Percentiles rank a stretch among this genome's conserved stretches.
Conservation (phyloP, 2,329 filamentous ascomycete species). For the Aspergillus sojae region DNA sequence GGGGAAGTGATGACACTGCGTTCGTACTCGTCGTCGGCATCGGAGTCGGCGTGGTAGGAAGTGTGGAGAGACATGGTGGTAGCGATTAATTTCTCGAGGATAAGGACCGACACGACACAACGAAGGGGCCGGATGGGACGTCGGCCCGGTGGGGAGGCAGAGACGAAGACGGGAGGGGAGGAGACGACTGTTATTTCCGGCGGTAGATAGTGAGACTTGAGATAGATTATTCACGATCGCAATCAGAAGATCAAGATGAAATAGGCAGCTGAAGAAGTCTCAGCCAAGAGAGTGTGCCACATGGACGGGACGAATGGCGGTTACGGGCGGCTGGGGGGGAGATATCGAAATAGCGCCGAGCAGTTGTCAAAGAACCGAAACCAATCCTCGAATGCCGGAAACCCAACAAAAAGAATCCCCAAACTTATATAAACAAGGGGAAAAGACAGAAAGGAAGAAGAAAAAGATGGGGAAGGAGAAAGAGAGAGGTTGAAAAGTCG, state of each 20-base stretch:
- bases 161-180: constrained; percentile 9
- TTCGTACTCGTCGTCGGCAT: constrained; percentile 69
- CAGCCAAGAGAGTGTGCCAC: constrained; percentile 18
- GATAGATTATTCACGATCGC: constrained; percentile 12
- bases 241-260: neutral
- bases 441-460: neutral
- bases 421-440: neutral
- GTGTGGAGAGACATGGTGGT: constrained; percentile 50
- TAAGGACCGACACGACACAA: constrained; percentile 17
- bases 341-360: constrained; percentile 11
- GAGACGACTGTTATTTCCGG: neutral
- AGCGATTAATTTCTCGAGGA: constrained; percentile 13
- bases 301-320: constrained; percentile 23
- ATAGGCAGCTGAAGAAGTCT: constrained; percentile 6
- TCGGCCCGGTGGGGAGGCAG: neutral
- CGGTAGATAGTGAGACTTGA: neutral
- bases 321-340: constrained; percentile 5
- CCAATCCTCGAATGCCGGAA: neutral
- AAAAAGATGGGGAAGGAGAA: neutral
- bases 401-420: neutral
- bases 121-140: constrained; percentile 8
- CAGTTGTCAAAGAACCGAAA: neutral
- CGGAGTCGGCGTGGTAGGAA: constrained; percentile 64
- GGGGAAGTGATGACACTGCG: constrained; percentile 61
- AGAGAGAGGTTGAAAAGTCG: neutral